Conservation (phyloP, 2,329 filamentous ascomycete species). For the Fusarium sp. region DNA sequence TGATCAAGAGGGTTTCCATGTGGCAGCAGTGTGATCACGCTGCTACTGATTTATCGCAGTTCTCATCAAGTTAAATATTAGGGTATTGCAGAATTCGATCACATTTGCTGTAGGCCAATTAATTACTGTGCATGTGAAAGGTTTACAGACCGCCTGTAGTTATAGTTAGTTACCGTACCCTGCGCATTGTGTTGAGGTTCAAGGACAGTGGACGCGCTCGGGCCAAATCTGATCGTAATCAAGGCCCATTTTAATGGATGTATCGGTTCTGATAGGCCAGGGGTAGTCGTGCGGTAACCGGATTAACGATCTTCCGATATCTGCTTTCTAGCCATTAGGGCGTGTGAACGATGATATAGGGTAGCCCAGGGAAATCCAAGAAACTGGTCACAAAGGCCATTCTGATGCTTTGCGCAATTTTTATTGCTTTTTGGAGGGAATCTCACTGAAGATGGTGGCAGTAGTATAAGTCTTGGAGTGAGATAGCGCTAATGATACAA, state of each 20-base stretch:
- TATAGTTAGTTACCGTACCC: fast-evolving
- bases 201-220: background rate
- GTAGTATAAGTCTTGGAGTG: fast-evolving
- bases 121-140: fast-evolving
- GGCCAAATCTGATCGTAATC: too few relatives aligned
- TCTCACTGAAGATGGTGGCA: too few relatives aligned
- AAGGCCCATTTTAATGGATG: background rate
- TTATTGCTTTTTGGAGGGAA: too few relatives aligned
- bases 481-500: too few relatives aligned
- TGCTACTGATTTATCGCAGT: background rate
- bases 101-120: fast-evolving
- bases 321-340: too few relatives aligned
- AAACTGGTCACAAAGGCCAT: background rate
- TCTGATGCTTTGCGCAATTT: background rate
- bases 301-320: background rate
- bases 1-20: background rate
- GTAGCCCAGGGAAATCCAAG: fast-evolving
- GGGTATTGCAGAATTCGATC: fast-evolving
- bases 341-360: background rate
- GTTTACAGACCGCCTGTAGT: too few relatives aligned
- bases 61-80: background rate
- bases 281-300: background rate
- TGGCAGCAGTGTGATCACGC: background rate
- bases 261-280: background rate
- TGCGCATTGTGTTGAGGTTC: fast-evolving